Percentiles rank a stretch among this genome's conserved stretches.
phyloP scores from a whole-genome alignment of 345 rosid species.

The Hirschfeldia incana region DNA sequence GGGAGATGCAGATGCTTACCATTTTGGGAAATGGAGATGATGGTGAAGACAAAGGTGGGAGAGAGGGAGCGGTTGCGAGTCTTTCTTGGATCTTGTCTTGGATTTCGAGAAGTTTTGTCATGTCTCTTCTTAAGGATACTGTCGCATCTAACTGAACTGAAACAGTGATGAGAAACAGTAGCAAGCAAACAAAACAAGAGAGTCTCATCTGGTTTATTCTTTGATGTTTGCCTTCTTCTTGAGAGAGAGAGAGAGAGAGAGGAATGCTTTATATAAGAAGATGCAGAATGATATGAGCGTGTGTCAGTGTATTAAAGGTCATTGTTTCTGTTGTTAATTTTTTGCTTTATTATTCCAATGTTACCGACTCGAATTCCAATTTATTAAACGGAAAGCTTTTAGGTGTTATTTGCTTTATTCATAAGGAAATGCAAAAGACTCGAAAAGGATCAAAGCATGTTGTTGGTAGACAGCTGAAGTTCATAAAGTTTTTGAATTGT shows the following conservation, averaged over 20 bases:
- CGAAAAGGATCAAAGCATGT: slow-evolving; percentile 11
- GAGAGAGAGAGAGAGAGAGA: not conserved
- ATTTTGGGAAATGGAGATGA: slow-evolving; percentile 33
- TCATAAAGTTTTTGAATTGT: not conserved
- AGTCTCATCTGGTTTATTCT: slow-evolving; percentile 9
- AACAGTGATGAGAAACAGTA: slow-evolving; percentile 29
- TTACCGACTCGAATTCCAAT: slow-evolving; percentile 30
- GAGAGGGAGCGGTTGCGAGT: slow-evolving; percentile 26
- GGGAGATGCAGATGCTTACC: slow-evolving; percentile 26
- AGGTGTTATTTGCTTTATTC: slow-evolving; percentile 24
- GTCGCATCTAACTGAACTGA: slow-evolving; percentile 26
- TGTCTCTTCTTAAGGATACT: slow-evolving; percentile 35
- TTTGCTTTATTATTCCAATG: slow-evolving; percentile 34
- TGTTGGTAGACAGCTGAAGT: slow-evolving; percentile 10
- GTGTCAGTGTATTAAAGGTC: slow-evolving; percentile 1
- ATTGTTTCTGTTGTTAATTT: slow-evolving; percentile 9
- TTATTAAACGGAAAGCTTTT: slow-evolving; percentile 23
- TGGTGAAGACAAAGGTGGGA: slow-evolving; percentile 5
- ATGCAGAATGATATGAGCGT: not conserved
- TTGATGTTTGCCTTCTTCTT: not conserved
- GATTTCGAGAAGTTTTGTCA: slow-evolving; percentile 41
- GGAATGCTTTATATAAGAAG: slow-evolving; percentile 17
- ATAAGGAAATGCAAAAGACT: slow-evolving; percentile 21
- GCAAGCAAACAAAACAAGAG: not conserved
- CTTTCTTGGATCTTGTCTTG: slow-evolving; percentile 42